A percentile compares a stretch with the other conserved stretches of the same genome.
Evolutionary conservation across 768 basidiomycete genomes (phyloP).

Genomic region (Rhizopogon sp.): DNA sequence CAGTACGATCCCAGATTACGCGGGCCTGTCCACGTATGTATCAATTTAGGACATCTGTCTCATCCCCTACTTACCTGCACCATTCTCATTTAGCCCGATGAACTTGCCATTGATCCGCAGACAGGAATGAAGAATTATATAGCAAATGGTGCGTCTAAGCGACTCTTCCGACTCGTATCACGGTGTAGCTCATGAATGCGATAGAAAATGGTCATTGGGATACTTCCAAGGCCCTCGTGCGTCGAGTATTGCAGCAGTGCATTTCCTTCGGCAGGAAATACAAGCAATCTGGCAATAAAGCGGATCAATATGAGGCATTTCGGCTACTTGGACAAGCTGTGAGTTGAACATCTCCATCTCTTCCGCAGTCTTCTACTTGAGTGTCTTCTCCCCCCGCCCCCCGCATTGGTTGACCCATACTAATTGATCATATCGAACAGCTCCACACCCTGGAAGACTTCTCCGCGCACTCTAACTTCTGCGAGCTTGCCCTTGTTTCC

Average conservation of each 20-base stretch:
- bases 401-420: background rate
- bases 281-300: conserved; percentile 49
- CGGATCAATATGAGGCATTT: conserved; percentile 76
- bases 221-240: conserved; percentile 75
- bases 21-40: conserved; percentile 68
- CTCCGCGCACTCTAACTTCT: conserved; percentile 86
- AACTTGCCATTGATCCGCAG: conserved; percentile 77
- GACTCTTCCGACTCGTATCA: background rate
- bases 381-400: no score
- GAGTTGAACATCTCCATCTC: conserved; percentile 20
- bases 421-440: conserved; percentile 27
- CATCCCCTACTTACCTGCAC: background rate
- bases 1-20: conserved; percentile 73
- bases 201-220: conserved; percentile 78
- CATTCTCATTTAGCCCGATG: conserved; percentile 47
- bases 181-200: background rate
- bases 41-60: background rate
- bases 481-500: conserved; percentile 72
- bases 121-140: conserved; percentile 98
- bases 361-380: conserved; percentile 11
- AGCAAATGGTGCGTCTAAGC: conserved; percentile 55
- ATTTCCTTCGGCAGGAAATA: conserved; percentile 73
- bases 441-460: conserved; percentile 85
- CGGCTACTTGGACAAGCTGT: conserved; percentile 72
- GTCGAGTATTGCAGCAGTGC: conserved; percentile 70